Conservation (phyloP, 23 red algal species). For the Gracilaria vermiculophylla region DNA sequence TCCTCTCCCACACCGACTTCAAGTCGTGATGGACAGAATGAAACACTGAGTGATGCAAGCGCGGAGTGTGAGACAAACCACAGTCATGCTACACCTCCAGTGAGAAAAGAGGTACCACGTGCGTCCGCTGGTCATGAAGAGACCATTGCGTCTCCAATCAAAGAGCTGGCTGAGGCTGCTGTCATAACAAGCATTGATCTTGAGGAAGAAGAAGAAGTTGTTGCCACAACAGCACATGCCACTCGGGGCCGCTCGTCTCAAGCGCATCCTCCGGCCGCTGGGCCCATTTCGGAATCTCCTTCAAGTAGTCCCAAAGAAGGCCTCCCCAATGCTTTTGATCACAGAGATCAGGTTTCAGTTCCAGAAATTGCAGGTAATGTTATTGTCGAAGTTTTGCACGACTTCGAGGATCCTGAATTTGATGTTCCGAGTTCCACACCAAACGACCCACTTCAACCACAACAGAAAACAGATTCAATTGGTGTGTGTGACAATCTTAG, state of each 20-base stretch:
- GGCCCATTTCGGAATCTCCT: background rate
- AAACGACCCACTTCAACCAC: background rate
- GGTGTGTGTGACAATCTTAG: background rate
- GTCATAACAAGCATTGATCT: background rate
- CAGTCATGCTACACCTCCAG: background rate
- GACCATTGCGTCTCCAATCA: background rate
- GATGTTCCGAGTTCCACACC: background rate
- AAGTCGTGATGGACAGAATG: background rate
- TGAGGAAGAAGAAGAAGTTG: background rate
- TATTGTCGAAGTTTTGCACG: background rate
- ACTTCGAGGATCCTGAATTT: background rate
- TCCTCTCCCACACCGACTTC: background rate
- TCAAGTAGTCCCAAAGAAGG: background rate
- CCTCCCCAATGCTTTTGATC: background rate
- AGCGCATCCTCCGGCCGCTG: background rate
- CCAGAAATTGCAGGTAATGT: background rate
- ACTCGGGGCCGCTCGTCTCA: background rate
- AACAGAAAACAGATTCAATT: background rate
- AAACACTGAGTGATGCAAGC: background rate
- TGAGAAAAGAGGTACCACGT: background rate
- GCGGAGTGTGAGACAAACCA: background rate
- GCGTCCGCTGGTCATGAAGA: background rate
- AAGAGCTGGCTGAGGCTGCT: background rate
- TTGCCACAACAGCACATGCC: slow-evolving; percentile 11
- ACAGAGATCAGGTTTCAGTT: background rate